Evolutionary conservation across 1,284 basidiomycete genomes (phyloP).

Genomic region (Microbotryum silenes-acaulis): DNA sequence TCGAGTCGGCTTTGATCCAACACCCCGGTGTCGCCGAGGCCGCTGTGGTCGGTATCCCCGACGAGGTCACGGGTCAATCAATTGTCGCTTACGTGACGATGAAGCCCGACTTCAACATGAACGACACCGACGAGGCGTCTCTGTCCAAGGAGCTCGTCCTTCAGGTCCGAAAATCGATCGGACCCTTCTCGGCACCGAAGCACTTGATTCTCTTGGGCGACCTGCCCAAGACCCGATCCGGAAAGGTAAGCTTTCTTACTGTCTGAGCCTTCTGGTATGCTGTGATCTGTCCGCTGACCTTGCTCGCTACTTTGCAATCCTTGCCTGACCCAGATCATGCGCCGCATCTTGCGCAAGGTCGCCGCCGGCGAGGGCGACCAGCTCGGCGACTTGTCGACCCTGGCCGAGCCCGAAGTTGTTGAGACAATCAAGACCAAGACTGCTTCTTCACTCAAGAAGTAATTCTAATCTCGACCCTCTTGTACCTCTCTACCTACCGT

Average conservation of each 20-base stretch:
- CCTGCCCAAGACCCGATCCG: slow-evolving; percentile 93
- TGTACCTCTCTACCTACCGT: too few species aligned
- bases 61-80: slow-evolving; percentile 40
- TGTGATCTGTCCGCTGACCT: neutral
- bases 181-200: slow-evolving; percentile 70
- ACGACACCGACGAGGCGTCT: slow-evolving; percentile 57
- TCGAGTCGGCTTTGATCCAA: slow-evolving; percentile 88
- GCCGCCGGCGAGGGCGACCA: slow-evolving; percentile 87
- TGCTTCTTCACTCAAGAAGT: too few species aligned
- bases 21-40: slow-evolving; percentile 95
- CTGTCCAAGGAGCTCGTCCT: slow-evolving; percentile 82
- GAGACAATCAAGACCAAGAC: slow-evolving; percentile 18
- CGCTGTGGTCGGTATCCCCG: slow-evolving; percentile 66
- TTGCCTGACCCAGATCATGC: slow-evolving; percentile 61
- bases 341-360: slow-evolving; percentile 90
- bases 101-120: slow-evolving; percentile 68
- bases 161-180: slow-evolving; percentile 92
- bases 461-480: too few species aligned
- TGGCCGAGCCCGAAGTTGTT: slow-evolving; percentile 56
- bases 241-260: slow-evolving; percentile 57
- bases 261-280: neutral
- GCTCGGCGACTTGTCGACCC: slow-evolving; percentile 76
- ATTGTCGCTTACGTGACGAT: slow-evolving; percentile 46
- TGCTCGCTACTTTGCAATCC: neutral
- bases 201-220: slow-evolving; percentile 59